Evolutionary conservation across 306 rosid genomes (phyloP), one percentile per base, ranked within the genome.

Genomic region (Erythrophleum fordii): DNA sequence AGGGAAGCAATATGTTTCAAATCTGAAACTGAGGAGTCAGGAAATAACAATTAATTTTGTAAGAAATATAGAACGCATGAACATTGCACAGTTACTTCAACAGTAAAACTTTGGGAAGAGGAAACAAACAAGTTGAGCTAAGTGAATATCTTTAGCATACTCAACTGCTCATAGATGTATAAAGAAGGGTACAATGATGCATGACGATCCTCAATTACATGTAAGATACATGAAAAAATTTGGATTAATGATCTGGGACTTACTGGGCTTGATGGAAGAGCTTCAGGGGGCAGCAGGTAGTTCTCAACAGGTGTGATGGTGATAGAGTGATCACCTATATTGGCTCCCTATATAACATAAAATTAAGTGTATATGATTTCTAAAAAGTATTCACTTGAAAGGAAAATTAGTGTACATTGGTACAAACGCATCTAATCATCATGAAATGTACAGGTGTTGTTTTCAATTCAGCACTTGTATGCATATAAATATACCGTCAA

Each of bases 251-350:
- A 78, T 60, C 52, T 61, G 35, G 74, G 51, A 80, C 84, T 85
- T 88, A 95, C 98, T 71, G 79, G 82, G 80, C 82, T 89, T 59
- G 84, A 70, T 34, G 87, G 85, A 58, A 90, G 26, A 22, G 88
- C 94, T 34, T 89, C 93, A 25, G 97, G 97, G 8, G 99, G 99
- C 68, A 92, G 90, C 80, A 76, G 86, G 76, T 92, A 92, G 83
- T 90, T 81, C 81, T 95, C 93, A 67, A 81, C 92, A 22, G 87
- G 89, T 39, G 89, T 72, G 78, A 92, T 88, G 42, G 86, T 83
- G 70, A 95, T 93, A 71, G 84, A 75, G 41, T 85, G 87, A 74
- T 88, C 89, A 17, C 69, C 95, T 69, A 92, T 83, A 74, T 83
- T 83, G 67, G 95, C 91, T 70, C 97, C 99, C 99, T 92, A 83